Evolutionary conservation across 140 eudicot genomes (phyloP).

Genomic region (Anethum foeniculum): DNA sequence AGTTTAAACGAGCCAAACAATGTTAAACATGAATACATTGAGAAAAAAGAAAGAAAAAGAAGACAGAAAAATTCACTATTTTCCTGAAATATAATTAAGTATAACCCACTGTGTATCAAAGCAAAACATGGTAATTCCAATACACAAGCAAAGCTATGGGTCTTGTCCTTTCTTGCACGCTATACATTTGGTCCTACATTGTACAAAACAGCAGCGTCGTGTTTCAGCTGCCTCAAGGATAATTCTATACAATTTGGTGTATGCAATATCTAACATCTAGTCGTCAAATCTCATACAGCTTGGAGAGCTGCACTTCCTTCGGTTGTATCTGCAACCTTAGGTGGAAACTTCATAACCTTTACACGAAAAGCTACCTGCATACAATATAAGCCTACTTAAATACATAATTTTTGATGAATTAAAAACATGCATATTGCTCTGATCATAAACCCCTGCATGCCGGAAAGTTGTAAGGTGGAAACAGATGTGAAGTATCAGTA

Average conservation of each 20-base stretch:
- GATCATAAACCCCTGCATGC: background rate
- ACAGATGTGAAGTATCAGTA: background rate
- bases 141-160: background rate
- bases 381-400: background rate
- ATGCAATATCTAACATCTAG: background rate
- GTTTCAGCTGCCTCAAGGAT: background rate
- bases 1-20: background rate
- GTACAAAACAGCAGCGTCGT: slow-evolving; percentile 16
- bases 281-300: slow-evolving; percentile 28
- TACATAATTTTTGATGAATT: background rate
- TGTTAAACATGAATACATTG: background rate
- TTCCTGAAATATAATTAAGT: background rate
- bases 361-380: slow-evolving; percentile 68
- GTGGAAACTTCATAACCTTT: slow-evolving; percentile 47
- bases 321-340: slow-evolving; percentile 22
- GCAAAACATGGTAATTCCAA: background rate
- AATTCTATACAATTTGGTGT: slow-evolving; percentile 12
- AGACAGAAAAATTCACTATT: background rate
- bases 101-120: slow-evolving; percentile 2
- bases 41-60: background rate
- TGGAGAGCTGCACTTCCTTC: slow-evolving; percentile 39
- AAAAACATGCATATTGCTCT: background rate
- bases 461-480: background rate
- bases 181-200: slow-evolving; percentile 5
- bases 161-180: background rate